Evolutionary conservation across 2,329 filamentous ascomycete species (phyloP).

Genomic region (Aspergillus carbonarius): DNA sequence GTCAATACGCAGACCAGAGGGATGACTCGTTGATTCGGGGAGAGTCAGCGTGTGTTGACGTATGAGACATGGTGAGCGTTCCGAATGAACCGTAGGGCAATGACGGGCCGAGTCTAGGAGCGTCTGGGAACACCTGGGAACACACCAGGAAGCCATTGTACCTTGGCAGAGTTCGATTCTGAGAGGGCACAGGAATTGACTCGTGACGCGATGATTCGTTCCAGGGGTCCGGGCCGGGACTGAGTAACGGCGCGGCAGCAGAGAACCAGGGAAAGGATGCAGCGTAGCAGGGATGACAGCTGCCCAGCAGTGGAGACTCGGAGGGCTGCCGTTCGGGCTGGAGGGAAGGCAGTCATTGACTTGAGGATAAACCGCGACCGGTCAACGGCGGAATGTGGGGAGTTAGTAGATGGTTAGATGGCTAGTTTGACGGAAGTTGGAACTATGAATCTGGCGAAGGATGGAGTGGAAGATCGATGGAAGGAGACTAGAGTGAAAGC

Average conservation of each 20-base stretch:
- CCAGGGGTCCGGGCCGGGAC: constrained; percentile 14
- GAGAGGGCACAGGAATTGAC: constrained; percentile 10
- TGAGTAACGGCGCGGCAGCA: constrained; percentile 14
- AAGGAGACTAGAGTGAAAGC: too few relatives aligned
- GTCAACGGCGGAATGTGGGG: not conserved
- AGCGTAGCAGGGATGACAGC: not conserved
- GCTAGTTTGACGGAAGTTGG: too few relatives aligned
- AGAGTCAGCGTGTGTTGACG: constrained; percentile 22
- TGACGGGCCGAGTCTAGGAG: constrained; percentile 7
- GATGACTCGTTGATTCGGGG: constrained; percentile 14
- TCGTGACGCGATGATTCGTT: constrained; percentile 10
- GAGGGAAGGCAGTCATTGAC: too few relatives aligned
- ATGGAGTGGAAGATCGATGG: too few relatives aligned
- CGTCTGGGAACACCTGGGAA: not conserved
- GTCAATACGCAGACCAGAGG: not conserved
- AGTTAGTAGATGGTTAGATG: too few relatives aligned
- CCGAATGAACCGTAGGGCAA: constrained; percentile 7
- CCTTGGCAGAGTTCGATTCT: not conserved
- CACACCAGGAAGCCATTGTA: constrained; percentile 4
- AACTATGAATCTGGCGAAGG: too few relatives aligned
- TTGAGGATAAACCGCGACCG: not conserved
- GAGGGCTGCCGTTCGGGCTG: too few relatives aligned
- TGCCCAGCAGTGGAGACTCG: not conserved
- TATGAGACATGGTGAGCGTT: constrained; percentile 19
- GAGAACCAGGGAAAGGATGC: constrained; percentile 5